phyloP scores from a whole-genome alignment of 495 filamentous ascomycete species.

The Penicillium odoratum region DNA sequence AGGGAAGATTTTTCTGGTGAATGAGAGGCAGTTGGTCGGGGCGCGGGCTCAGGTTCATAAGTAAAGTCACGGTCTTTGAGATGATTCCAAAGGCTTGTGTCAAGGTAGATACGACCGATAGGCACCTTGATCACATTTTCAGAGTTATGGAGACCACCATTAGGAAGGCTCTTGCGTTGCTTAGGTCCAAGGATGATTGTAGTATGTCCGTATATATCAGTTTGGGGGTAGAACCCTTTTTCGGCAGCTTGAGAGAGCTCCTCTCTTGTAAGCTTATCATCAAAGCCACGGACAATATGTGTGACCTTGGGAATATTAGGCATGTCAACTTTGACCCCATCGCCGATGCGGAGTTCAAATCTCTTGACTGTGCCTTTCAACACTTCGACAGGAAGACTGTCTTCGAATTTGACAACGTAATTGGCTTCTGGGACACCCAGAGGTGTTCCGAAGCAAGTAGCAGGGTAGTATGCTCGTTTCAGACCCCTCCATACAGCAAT shows the following conservation, averaged over 20 bases:
- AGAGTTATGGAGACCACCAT: constrained; percentile 24
- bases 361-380: constrained; percentile 44
- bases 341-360: constrained; percentile 49
- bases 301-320: constrained; percentile 45
- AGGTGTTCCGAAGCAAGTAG: constrained; percentile 47
- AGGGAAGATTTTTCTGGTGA: constrained; percentile 43
- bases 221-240: constrained; percentile 35
- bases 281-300: constrained; percentile 47
- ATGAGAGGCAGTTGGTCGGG: constrained; percentile 13
- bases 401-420: constrained; percentile 50
- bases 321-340: constrained; percentile 54
- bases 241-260: constrained; percentile 29
- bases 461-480: constrained; percentile 51
- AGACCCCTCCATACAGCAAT: constrained; percentile 52
- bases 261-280: constrained; percentile 38
- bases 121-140: constrained; percentile 46
- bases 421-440: constrained; percentile 38
- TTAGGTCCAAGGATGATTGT: constrained; percentile 46
- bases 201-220: constrained; percentile 48
- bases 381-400: constrained; percentile 44
- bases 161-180: constrained; percentile 47
- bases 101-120: constrained; percentile 49
- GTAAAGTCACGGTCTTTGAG: constrained; percentile 47
- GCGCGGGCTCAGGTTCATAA: constrained; percentile 23
- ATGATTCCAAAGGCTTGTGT: constrained; percentile 50